Percentiles rank a stretch among this genome's conserved stretches.
Conservation (phyloP, 306 rosid species). For the Inga leiocalycina region DNA sequence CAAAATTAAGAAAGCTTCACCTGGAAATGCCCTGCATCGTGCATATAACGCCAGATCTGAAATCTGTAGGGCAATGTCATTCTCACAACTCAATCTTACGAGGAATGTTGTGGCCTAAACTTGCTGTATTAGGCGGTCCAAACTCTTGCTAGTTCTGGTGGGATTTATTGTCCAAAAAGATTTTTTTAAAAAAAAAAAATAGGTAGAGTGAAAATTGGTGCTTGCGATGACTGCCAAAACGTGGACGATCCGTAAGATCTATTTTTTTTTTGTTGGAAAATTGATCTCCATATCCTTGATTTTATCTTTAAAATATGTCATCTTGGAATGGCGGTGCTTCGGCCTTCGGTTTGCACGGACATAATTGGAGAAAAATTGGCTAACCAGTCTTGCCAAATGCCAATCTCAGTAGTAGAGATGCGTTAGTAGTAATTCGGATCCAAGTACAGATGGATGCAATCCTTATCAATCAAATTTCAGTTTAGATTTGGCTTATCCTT, state of each 20-base stretch:
- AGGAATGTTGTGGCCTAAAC: neutral
- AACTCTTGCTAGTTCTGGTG: neutral
- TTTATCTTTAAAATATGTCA: neutral
- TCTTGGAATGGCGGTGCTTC: neutral
- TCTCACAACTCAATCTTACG: neutral
- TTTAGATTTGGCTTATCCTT: neutral
- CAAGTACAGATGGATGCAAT: neutral
- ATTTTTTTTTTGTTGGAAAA: neutral
- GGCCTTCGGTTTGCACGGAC: neutral
- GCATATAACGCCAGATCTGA: slow-evolving; percentile 1
- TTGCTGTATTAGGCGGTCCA: neutral
- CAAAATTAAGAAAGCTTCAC: neutral
- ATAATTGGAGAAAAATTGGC: neutral
- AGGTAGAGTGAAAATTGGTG: neutral
- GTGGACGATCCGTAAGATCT: neutral
- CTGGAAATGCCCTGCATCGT: neutral
- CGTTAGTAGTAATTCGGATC: neutral
- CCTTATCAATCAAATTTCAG: neutral
- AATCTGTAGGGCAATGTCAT: neutral
- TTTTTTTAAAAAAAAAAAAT: neutral
- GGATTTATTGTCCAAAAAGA: neutral
- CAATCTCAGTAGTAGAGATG: neutral
- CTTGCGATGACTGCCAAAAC: neutral
- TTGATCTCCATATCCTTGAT: neutral
- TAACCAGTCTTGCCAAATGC: neutral